Conservation (phyloP, 768 basidiomycete genomes). For the Kwoniella heveanensis region DNA sequence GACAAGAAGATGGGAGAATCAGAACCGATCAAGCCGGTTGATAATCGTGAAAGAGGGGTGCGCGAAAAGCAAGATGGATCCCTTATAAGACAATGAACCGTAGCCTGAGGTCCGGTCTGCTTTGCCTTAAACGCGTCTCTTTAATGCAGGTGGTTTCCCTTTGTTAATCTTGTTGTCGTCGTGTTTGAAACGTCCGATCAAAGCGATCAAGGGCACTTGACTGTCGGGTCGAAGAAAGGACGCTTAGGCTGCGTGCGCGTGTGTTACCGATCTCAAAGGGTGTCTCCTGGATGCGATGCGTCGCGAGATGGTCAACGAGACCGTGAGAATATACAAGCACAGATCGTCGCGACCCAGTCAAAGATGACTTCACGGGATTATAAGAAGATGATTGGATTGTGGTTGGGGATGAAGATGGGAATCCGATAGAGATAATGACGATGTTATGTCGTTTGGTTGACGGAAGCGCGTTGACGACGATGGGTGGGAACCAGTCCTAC, state of each 20-base stretch:
- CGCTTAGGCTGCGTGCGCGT: neutral
- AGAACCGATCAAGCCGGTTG: neutral
- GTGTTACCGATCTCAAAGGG: neutral
- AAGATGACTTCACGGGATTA: neutral
- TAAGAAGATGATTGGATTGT: neutral
- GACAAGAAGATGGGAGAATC: neutral
- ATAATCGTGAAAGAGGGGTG: neutral
- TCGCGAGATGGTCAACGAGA: neutral
- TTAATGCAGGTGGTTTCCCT: neutral
- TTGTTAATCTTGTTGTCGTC: neutral
- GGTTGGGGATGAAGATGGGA: neutral
- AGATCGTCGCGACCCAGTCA: neutral
- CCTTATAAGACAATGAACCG: neutral
- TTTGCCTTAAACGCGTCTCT: too few relatives aligned
- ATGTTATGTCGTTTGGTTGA: neutral
- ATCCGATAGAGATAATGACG: neutral
- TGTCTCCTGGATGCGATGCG: constrained; percentile 1
- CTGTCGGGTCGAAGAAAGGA: neutral
- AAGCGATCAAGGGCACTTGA: neutral
- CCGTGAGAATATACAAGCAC: neutral
- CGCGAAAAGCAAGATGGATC: neutral
- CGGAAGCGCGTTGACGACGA: neutral
- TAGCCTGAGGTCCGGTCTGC: too few relatives aligned
- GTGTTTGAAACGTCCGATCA: neutral
- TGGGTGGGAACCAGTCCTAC: neutral